Conservation (phyloP, 257 asterid genomes). For the Lithospermum erythrorhizon region DNA sequence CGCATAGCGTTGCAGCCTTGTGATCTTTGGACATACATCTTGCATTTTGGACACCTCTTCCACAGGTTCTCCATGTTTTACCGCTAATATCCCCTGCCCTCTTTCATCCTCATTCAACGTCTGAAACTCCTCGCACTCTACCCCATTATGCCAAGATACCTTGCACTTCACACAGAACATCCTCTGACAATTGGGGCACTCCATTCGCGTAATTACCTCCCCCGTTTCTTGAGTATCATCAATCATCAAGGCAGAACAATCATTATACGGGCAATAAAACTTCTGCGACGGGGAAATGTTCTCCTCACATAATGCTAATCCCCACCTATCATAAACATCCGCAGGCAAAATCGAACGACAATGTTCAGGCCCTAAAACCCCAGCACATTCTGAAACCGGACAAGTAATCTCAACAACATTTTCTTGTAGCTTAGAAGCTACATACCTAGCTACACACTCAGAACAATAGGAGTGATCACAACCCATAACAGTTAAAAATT, state of each 20-base stretch:
- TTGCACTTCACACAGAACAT: conserved; percentile 19
- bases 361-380: conserved; percentile 16
- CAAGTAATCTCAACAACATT: conserved; percentile 19
- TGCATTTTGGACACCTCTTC: conserved; percentile 23
- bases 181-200: conserved; percentile 15
- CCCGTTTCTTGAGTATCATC: conserved; percentile 3
- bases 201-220: conserved; percentile 2
- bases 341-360: conserved; percentile 19
- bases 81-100: conserved; percentile 13
- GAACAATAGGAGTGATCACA: conserved; percentile 44
- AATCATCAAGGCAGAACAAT: conserved; percentile 19
- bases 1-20: conserved; percentile 15
- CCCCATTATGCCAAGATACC: conserved; percentile 20
- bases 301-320: conserved; percentile 26
- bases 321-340: conserved; percentile 22
- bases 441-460: conserved; percentile 34
- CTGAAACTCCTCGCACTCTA: conserved; percentile 15
- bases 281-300: conserved; percentile 21
- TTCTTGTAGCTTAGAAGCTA: conserved; percentile 15
- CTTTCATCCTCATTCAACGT: conserved; percentile 14
- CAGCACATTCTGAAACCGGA: conserved; percentile 37
- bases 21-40: conserved; percentile 13
- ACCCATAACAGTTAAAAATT: conserved; percentile 17
- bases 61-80: conserved; percentile 9
- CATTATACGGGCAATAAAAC: conserved; percentile 23